Percentiles rank a stretch among this genome's conserved stretches.
Conservation (phyloP, 2,329 filamentous ascomycete genomes). For the Penicillium sumatraense region DNA sequence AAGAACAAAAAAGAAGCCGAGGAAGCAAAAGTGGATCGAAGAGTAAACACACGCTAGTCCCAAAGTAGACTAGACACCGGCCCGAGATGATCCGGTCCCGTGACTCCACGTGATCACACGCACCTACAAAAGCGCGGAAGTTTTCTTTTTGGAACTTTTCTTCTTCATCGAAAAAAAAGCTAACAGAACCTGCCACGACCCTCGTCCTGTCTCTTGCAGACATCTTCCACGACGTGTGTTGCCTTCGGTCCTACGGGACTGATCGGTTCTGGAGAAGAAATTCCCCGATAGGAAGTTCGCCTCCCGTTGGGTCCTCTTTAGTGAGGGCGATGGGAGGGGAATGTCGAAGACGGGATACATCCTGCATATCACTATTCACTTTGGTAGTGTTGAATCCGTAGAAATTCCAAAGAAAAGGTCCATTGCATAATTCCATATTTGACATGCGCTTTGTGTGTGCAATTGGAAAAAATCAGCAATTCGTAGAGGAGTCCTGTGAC, state of each 20-base stretch:
- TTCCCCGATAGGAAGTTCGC: slow-evolving; percentile 72
- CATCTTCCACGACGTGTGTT: slow-evolving; percentile 64
- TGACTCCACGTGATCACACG: slow-evolving; percentile 39
- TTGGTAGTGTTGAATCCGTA: neutral
- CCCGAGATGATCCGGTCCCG: slow-evolving; percentile 28
- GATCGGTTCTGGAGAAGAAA: slow-evolving; percentile 68
- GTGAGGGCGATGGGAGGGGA: slow-evolving; percentile 71
- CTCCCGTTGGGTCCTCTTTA: slow-evolving; percentile 71
- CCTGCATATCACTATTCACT: slow-evolving; percentile 3
- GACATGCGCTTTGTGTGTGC: too few relatives aligned
- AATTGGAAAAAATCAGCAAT: too few relatives aligned
- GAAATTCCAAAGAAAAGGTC: neutral
- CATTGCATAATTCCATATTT: too few relatives aligned
- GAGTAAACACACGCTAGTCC: neutral
- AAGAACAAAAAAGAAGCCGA: neutral
- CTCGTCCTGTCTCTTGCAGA: slow-evolving; percentile 55
- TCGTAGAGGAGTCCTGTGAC: too few relatives aligned
- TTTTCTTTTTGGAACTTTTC: slow-evolving; percentile 41
- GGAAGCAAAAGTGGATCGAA: neutral
- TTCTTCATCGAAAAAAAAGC: slow-evolving; percentile 59
- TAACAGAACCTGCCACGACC: slow-evolving; percentile 72
- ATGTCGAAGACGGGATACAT: slow-evolving; percentile 73
- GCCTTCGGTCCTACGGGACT: slow-evolving; percentile 63
- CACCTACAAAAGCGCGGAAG: slow-evolving; percentile 33
- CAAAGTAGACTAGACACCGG: neutral